These are phyloP conservation scores for Nasturtium officinale DNA, from an alignment of 345 rosid genomes.

Conservation along the genomic window DNA sequence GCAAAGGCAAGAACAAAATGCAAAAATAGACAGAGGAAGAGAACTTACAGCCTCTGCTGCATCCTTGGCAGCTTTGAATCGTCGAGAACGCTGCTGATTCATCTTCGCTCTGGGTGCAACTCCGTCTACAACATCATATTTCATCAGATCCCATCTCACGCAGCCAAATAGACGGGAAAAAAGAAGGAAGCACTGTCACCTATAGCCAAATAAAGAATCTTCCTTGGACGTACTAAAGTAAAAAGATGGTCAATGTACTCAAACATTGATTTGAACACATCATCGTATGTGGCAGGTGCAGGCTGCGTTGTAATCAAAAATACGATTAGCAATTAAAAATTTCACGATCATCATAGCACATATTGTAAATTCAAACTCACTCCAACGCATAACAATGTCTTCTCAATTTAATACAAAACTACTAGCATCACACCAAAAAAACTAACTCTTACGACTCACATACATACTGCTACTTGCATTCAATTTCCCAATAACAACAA, in stretches of 20 bases:
- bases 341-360: neutral
- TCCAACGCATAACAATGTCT: neutral
- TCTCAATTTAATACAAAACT: neutral
- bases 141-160: conserved; percentile 14
- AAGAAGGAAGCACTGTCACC: conserved; percentile 52
- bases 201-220: conserved; percentile 91
- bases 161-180: neutral
- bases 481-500: neutral
- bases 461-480: neutral
- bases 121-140: conserved; percentile 63
- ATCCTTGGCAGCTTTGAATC: conserved; percentile 97
- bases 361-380: neutral
- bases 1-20: conserved; percentile 11
- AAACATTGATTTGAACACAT: conserved; percentile 83
- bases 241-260: conserved; percentile 90
- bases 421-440: neutral
- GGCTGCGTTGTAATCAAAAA: conserved; percentile 57
- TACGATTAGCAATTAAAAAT: neutral
- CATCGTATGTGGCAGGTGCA: conserved; percentile 89
- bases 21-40: conserved; percentile 7
- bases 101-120: conserved; percentile 99
- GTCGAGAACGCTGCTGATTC: conserved; percentile 96
- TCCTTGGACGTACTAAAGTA: conserved; percentile 91
- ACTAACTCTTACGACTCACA: neutral
- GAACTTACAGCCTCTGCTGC: conserved; percentile 85